Base-by-base conservation (phyloP, 2,329 filamentous ascomycete genomes). In the Calonectria montana region DNA sequence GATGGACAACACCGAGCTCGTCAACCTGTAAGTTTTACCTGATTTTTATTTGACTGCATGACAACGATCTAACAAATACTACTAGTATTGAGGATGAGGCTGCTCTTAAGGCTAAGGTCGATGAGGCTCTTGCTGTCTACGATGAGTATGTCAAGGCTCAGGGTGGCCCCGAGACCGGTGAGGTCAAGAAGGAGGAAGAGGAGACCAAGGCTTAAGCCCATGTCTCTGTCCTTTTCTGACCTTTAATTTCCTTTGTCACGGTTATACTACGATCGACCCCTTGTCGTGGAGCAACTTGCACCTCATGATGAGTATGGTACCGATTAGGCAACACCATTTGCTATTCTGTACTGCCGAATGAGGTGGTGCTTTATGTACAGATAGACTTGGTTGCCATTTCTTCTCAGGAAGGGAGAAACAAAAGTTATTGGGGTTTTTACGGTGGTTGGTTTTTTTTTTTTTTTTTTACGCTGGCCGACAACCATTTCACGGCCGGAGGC, bases 81-180 rank as follows among this genome's bases (percentile, higher is more conserved):
- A 59, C n/a, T 53, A 98, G 96, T 76, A 95, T 97, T 78, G 94
- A 96, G 83, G 95, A 98, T 82, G 95, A 98, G 59, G 87, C 88
- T 79, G 94, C 96, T 83, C 93, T 99, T 72, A 94, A 95, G 83
- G 91, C 93, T 84, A 99, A 99, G 93, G 97, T 99, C 72, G 95
- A 98, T 73, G 97, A 99, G 88, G 97, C 97, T 77, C 93, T 99
- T 83, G 94, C 91, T 79, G 97, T 99, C 80, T 99, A 98, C 84
- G 95, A 99, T 82, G 97, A 99, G 86, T 99, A 99, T 85, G 93
- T 98, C 87, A 98, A 98, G 92, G 91, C 91, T 82, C 94, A 97
- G 83, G 82, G 82, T 43, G 82, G 75, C 31, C 53, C 53, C 41
- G 83, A 85, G 74, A 82, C 18, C 18, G 53, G 77, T 64, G 86